Conservation (phyloP, 192 early-diverging fungal species). For the Geranomyces michiganensis region DNA sequence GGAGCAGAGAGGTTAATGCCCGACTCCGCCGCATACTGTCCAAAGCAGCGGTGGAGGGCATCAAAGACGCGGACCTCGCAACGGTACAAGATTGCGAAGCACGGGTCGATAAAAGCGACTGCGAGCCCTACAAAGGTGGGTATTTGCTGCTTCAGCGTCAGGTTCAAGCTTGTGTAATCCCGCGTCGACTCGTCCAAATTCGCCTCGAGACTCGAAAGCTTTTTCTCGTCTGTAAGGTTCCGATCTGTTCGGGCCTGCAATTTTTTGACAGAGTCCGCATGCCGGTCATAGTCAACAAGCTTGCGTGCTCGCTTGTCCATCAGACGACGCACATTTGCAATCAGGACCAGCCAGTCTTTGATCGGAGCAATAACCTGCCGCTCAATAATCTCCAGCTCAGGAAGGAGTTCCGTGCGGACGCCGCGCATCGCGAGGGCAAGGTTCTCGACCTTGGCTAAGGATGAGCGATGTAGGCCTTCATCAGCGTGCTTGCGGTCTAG, state of each 20-base stretch:
- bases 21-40: not conserved
- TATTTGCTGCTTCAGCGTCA: conserved; percentile 76
- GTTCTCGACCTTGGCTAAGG: conserved; percentile 48
- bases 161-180: conserved; percentile 85
- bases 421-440: conserved; percentile 54
- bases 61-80: conserved; percentile 72
- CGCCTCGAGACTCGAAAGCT: conserved; percentile 59
- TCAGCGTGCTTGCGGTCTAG: too few relatives aligned
- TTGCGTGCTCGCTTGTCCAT: conserved; percentile 93
- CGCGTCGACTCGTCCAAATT: conserved; percentile 78
- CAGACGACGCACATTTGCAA: conserved; percentile 78
- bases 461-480: conserved; percentile 2
- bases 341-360: conserved; percentile 70
- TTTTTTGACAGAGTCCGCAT: conserved; percentile 72
- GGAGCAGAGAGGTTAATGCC: conserved; percentile 29
- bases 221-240: conserved; percentile 49
- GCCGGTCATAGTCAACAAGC: conserved; percentile 90
- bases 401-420: conserved; percentile 61
- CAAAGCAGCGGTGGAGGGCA: conserved; percentile 18
- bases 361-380: conserved; percentile 74
- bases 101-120: conserved; percentile 81
- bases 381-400: conserved; percentile 76
- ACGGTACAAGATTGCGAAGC: conserved; percentile 81
- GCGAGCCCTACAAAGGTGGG: conserved; percentile 75
- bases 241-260: conserved; percentile 56